Percentiles rank a stretch among this genome's conserved stretches.
These are phyloP conservation scores for Rhinocladiella mackenziei DNA, from an alignment of 2,329 filamentous ascomycete genomes.

Conservation along the genomic window DNA sequence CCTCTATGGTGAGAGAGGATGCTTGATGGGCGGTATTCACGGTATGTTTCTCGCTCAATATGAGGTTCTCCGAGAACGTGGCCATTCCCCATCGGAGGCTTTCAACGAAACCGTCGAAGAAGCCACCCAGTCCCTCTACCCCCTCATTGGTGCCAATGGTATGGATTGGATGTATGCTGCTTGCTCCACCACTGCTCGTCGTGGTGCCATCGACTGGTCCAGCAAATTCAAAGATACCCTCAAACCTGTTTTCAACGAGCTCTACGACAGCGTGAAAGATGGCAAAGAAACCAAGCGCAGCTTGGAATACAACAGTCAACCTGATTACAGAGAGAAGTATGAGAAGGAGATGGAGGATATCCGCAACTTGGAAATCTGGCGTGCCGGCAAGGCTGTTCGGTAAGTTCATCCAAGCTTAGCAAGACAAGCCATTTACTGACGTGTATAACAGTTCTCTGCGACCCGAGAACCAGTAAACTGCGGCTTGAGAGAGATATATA, in stretches of 20 bases:
- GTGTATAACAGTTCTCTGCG: conserved; percentile 60
- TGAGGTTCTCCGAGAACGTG: conserved; percentile 98
- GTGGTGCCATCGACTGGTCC: conserved; percentile 98
- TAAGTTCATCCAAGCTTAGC: conserved; percentile 46
- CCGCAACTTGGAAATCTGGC: conserved; percentile 97
- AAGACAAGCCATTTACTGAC: conserved; percentile 29
- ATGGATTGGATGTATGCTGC: conserved; percentile 99
- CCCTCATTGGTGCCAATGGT: conserved; percentile 91
- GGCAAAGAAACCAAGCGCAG: conserved; percentile 94
- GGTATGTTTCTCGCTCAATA: conserved; percentile 99
- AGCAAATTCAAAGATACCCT: conserved; percentile 94
- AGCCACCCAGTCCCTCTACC: conserved; percentile 96
- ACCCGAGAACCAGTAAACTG: conserved; percentile 67
- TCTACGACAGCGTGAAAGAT: conserved; percentile 88
- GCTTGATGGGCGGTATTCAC: conserved; percentile 99
- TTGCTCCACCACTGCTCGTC: conserved; percentile 96
- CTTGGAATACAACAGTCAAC: conserved; percentile 93
- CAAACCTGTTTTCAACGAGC: conserved; percentile 97
- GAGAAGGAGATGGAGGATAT: conserved; percentile 99
- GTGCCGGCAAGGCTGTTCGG: conserved; percentile 95
- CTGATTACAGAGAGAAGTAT: conserved; percentile 95
- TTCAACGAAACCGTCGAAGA: conserved; percentile 99
- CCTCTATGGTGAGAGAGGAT: conserved; percentile 99
- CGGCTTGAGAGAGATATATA: neutral
- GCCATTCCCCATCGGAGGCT: conserved; percentile 94